Evolutionary conservation across 345 rosid species (phyloP).

Genomic region (Camelina neglecta): DNA sequence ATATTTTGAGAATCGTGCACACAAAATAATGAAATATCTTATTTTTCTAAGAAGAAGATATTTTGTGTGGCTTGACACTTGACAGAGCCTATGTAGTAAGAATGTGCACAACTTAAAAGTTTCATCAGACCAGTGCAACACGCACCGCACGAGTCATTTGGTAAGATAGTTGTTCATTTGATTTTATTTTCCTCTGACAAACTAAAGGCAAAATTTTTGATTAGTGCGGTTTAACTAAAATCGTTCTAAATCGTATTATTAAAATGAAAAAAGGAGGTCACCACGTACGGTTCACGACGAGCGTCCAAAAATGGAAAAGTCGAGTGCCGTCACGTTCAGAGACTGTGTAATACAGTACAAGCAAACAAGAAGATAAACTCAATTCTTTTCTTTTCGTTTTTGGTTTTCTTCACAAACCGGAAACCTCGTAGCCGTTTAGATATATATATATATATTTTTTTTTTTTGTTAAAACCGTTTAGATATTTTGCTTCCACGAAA

Average conservation of each 20-base stretch:
- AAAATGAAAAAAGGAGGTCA: neutral
- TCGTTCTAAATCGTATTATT: neutral
- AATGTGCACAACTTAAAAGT: neutral
- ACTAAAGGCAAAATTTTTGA: too few species aligned
- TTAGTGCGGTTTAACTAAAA: too few species aligned
- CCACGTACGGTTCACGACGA: neutral
- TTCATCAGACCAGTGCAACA: neutral
- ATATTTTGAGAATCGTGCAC: neutral
- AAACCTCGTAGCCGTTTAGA: slow-evolving; percentile 28
- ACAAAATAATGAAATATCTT: neutral
- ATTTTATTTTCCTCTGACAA: too few species aligned
- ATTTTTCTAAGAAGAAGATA: neutral
- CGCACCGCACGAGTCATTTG: neutral
- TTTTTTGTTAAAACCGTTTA: too few species aligned
- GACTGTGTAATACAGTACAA: neutral
- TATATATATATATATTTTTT: too few species aligned
- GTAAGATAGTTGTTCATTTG: neutral
- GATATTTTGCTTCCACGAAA: slow-evolving; percentile 3
- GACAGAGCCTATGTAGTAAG: neutral
- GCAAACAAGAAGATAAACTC: slow-evolving; percentile 16
- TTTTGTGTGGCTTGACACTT: neutral
- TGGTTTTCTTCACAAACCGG: neutral
- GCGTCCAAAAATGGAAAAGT: slow-evolving; percentile 10
- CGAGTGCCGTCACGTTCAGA: slow-evolving; percentile 13
- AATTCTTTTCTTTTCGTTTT: neutral